These are phyloP conservation scores for Leptodontidium sp. DNA, from an alignment of 2,329 filamentous ascomycete species.

Conservation along the genomic window DNA sequence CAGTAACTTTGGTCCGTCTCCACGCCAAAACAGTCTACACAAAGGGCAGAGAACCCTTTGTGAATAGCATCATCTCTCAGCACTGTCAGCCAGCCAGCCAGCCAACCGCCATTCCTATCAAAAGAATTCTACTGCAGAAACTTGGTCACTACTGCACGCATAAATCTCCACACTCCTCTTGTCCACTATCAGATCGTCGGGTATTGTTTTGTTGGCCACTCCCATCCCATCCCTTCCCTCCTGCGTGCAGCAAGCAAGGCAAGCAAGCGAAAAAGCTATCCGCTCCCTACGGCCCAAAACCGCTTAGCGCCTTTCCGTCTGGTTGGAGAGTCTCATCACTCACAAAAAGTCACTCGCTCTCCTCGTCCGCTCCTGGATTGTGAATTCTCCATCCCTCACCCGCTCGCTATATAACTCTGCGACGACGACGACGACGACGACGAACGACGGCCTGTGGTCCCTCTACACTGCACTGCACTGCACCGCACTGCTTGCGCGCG, in stretches of 20 bases:
- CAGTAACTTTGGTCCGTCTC: not conserved
- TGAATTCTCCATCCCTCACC: conserved; percentile 4
- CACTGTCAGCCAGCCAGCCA: too few relatives aligned
- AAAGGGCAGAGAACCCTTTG: not conserved
- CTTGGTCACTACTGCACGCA: not conserved
- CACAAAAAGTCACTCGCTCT: not conserved
- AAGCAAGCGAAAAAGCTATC: too few relatives aligned
- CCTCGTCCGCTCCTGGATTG: not conserved
- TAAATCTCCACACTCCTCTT: too few relatives aligned
- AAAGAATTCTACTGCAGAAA: conserved; percentile 1
- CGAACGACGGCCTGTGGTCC: not conserved
- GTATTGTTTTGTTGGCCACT: too few relatives aligned
- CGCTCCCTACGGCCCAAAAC: too few relatives aligned
- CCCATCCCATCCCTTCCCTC: too few relatives aligned
- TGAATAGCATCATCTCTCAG: not conserved
- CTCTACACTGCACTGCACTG: not conserved
- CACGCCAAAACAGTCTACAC: conserved; percentile 14
- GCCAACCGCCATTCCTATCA: not conserved
- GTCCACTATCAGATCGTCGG: too few relatives aligned
- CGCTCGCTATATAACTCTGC: not conserved
- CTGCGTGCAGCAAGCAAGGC: too few relatives aligned
- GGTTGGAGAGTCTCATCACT: too few relatives aligned
- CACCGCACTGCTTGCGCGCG: not conserved
- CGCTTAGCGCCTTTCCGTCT: too few relatives aligned
- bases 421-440: conserved; percentile 16